phyloP scores from a whole-genome alignment of 768 basidiomycete species.

The Agaricus subrufescens region DNA sequence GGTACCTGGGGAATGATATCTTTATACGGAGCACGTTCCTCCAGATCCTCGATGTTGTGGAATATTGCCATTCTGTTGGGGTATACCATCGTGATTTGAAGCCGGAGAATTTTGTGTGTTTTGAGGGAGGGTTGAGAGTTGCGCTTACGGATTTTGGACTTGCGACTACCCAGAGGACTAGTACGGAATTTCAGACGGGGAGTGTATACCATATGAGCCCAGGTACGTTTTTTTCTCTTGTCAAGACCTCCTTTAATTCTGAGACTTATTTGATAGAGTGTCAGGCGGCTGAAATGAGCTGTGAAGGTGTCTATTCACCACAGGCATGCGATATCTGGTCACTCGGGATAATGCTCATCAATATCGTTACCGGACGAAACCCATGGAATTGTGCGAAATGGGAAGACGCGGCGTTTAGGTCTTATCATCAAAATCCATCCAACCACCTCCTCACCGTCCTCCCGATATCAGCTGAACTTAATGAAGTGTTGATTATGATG shows the following conservation, averaged over 20 bases:
- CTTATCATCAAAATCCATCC: constrained; percentile 71
- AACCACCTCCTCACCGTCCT: constrained; percentile 84
- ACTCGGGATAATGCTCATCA: constrained; percentile 92
- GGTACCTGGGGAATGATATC: constrained; percentile 79
- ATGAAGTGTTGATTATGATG: constrained; percentile 69
- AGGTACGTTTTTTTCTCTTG: constrained; percentile 38
- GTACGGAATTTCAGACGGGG: constrained; percentile 91
- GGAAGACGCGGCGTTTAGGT: constrained; percentile 85
- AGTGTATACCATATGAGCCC: constrained; percentile 99
- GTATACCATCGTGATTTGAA: constrained; percentile 98
- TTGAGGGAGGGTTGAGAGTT: constrained; percentile 68
- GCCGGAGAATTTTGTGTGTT: constrained; percentile 93
- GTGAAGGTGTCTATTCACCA: constrained; percentile 73
- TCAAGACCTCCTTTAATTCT: background rate
- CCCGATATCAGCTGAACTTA: constrained; percentile 71
- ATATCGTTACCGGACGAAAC: constrained; percentile 90
- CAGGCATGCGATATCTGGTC: constrained; percentile 95
- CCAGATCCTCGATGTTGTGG: constrained; percentile 90
- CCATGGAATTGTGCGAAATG: constrained; percentile 90
- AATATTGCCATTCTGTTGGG: constrained; percentile 86
- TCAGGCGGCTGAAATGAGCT: constrained; percentile 67
- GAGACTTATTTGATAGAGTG: constrained; percentile 57
- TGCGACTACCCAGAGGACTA: constrained; percentile 81
- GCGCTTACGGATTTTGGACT: constrained; percentile 95
- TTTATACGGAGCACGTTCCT: constrained; percentile 89